These are phyloP conservation scores for Xylaria bambusicola DNA, from an alignment of 495 filamentous ascomycete genomes.

Conservation along the genomic window DNA sequence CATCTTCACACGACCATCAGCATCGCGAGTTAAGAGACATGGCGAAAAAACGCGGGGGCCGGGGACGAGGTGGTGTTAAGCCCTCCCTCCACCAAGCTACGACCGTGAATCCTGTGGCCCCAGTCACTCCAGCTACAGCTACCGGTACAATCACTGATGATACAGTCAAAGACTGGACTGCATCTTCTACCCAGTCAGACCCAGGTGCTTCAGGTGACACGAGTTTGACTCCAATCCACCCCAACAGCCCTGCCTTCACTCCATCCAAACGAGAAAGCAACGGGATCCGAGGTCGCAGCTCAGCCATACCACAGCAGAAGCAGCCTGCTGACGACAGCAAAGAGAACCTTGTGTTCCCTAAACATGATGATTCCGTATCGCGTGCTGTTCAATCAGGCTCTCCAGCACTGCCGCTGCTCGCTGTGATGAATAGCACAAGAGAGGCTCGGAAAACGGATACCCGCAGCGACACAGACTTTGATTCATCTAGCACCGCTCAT, in stretches of 20 bases:
- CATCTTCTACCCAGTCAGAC: constrained; percentile 14
- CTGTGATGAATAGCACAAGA: constrained; percentile 13
- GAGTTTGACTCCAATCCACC: constrained; percentile 14
- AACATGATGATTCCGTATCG: not conserved
- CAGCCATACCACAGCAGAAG: constrained; percentile 1
- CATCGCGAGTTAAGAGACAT: constrained; percentile 12
- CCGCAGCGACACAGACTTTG: constrained; percentile 23
- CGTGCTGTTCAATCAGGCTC: constrained; percentile 13
- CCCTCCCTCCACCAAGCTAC: constrained; percentile 8
- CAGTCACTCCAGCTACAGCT: constrained; percentile 24
- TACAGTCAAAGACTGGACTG: constrained; percentile 11
- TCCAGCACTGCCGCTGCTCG: constrained; percentile 21
- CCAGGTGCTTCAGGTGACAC: constrained; percentile 26
- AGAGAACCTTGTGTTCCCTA: constrained; percentile 22
- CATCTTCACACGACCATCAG: not conserved
- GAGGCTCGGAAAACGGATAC: constrained; percentile 31
- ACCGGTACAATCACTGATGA: too few species aligned
- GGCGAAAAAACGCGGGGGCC: constrained; percentile 28
- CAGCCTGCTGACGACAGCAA: constrained; percentile 11
- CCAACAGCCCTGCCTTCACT: constrained; percentile 17
- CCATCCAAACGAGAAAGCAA: constrained; percentile 12
- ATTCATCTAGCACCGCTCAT: constrained; percentile 11
- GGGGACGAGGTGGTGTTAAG: constrained; percentile 26
- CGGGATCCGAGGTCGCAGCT: not conserved
- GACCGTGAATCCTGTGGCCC: constrained; percentile 13